phyloP scores from a whole-genome alignment of 2,329 filamentous ascomycete species.

The Penicillium sp. region DNA sequence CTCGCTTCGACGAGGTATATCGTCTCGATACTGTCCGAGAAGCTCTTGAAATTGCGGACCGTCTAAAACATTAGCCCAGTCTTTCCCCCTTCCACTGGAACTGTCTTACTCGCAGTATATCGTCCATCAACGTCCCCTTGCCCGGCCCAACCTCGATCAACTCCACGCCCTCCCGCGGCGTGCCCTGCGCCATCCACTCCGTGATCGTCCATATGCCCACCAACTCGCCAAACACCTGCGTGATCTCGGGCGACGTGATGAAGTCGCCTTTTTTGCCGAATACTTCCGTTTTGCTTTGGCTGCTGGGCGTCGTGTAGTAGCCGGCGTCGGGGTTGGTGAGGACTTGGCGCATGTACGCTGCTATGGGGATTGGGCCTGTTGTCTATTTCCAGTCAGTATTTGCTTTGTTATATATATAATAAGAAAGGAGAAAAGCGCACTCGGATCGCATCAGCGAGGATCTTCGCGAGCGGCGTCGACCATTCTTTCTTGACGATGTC shows the following conservation, averaged over 20 bases:
- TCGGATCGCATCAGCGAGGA: slow-evolving; percentile 79
- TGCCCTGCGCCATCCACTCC: slow-evolving; percentile 92
- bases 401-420: background rate
- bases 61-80: slow-evolving; percentile 52
- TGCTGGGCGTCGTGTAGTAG: slow-evolving; percentile 86
- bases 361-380: slow-evolving; percentile 86
- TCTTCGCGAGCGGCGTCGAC: slow-evolving; percentile 89
- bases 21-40: slow-evolving; percentile 73
- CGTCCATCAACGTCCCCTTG: slow-evolving; percentile 93
- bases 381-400: slow-evolving; percentile 46
- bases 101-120: slow-evolving; percentile 73
- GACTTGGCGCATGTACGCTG: slow-evolving; percentile 97
- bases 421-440: slow-evolving; percentile 29
- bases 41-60: slow-evolving; percentile 73
- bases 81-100: background rate
- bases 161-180: slow-evolving; percentile 68
- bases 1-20: slow-evolving; percentile 97
- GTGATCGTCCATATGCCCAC: slow-evolving; percentile 92
- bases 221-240: slow-evolving; percentile 92
- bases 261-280: slow-evolving; percentile 95
- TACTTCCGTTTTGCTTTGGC: slow-evolving; percentile 68
- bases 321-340: slow-evolving; percentile 85
- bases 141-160: slow-evolving; percentile 93
- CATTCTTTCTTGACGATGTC: slow-evolving; percentile 58
- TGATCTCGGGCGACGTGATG: slow-evolving; percentile 95